Evolutionary conservation across 441 rosid genomes (phyloP), one percentile per base, ranked within the genome.

Genomic region (Populus tomentosa): DNA sequence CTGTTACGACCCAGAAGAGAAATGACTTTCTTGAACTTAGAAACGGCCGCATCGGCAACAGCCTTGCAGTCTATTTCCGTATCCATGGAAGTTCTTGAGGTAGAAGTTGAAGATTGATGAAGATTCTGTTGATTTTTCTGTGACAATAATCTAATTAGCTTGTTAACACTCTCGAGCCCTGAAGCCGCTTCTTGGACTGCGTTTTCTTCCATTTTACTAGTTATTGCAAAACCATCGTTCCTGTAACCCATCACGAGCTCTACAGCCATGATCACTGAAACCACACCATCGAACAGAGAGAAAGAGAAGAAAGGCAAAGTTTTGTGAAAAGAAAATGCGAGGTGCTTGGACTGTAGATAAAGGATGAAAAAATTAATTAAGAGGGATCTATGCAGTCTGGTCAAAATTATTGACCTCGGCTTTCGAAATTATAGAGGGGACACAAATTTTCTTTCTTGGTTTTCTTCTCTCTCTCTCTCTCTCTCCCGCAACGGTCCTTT

Each of bases 181-280:
- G 97, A 90, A 8, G 94, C 89, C 3, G 98, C 98, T 84, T 95
- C 99, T 82, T 92, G 89, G 42, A 93, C 93, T 1, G 90, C 94
- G 73, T 78, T 85, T 14, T 88, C 91, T 79, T 91, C 95, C 82
- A 87, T 73, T 56, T 82, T 82, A 70, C 78, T 74, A 18, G 85
- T 23, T 2, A 75, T 28, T 61, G 10, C 5, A 67, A 93, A 86
- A 32, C 72, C 28, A 59, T 76, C 71, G 75, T 80, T 86, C 53
- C 90, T 84, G 30, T 83, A 86, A 46, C 89, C 83, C 82, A 85
- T 82, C 87, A 88, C 82, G 71, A 95, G 94, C 72, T 93, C 92
- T 73, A 92, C 90, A 67, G 97, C 98, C 99, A 94, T 94, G 76
- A 50, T 82, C 64, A 28, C 23, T 73, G 84, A 50, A 69, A 50